Conservation (phyloP, 208 protist species). For the Jaenimonas drosophilae region DNA sequence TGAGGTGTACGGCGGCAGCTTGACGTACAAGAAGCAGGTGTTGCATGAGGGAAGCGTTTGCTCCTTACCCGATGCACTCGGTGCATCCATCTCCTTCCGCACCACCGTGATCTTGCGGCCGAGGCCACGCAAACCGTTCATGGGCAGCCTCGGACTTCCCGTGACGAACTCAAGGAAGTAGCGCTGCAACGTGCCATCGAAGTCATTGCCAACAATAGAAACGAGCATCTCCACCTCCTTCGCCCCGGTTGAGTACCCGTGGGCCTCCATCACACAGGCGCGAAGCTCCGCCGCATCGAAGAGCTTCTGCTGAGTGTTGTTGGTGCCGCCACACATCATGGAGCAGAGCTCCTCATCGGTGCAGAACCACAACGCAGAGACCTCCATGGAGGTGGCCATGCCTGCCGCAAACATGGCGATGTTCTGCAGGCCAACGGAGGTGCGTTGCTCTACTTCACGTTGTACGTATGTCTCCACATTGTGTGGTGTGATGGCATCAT, state of each 20-base stretch:
- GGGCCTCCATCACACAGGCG: constrained; percentile 38
- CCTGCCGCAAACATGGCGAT: constrained; percentile 50
- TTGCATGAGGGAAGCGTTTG: constrained; percentile 84
- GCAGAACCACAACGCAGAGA: constrained; percentile 35
- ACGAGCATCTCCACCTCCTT: constrained; percentile 58
- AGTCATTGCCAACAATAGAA: constrained; percentile 53
- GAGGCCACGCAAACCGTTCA: constrained; percentile 65
- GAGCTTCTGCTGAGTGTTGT: constrained; percentile 17
- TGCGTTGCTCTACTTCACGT: constrained; percentile 9
- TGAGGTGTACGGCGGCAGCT: constrained; percentile 79
- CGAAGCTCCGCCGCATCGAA: constrained; percentile 63
- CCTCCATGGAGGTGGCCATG: constrained; percentile 47
- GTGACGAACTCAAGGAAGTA: constrained; percentile 89
- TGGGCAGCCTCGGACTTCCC: constrained; percentile 62
- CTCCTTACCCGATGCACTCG: too few species aligned
- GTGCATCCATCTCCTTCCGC: constrained; percentile 68
- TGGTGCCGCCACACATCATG: constrained; percentile 37
- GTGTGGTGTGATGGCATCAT: constrained; percentile 13
- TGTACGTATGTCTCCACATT: constrained; percentile 25
- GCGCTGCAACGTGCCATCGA: constrained; percentile 49
- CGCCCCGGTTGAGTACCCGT: constrained; percentile 69
- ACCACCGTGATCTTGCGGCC: constrained; percentile 73
- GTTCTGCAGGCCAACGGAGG: constrained; percentile 35
- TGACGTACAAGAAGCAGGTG: constrained; percentile 89
- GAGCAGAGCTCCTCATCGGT: constrained; percentile 37